Evolutionary conservation across 352 stramenopile species (phyloP).

Genomic region (Globisporangium splendens): DNA sequence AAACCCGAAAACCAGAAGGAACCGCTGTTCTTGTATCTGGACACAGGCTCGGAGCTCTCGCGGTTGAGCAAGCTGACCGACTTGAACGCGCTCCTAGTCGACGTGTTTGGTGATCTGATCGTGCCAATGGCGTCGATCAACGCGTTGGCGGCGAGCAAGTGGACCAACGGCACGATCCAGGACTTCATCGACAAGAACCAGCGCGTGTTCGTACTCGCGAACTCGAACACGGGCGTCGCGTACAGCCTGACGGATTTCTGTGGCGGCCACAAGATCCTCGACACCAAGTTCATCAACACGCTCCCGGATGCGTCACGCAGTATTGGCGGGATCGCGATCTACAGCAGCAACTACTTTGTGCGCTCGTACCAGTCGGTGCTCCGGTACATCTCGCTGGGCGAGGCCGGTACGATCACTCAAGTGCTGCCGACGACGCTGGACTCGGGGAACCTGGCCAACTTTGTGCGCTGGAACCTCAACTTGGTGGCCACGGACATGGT

Average conservation of each 20-base stretch:
- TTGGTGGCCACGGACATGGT: slow-evolving; percentile 54
- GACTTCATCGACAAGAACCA: slow-evolving; percentile 44
- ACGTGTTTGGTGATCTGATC: slow-evolving; percentile 43
- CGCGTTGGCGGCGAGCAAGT: slow-evolving; percentile 23
- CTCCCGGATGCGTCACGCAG: slow-evolving; percentile 42
- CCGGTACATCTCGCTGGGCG: slow-evolving; percentile 49
- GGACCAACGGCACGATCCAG: slow-evolving; percentile 40
- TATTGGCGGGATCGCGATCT: slow-evolving; percentile 25
- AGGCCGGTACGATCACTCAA: slow-evolving; percentile 19
- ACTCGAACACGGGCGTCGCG: slow-evolving; percentile 39
- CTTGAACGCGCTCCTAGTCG: slow-evolving; percentile 40
- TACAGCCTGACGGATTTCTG: slow-evolving; percentile 52
- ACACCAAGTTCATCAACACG: slow-evolving; percentile 24
- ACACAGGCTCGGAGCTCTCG: slow-evolving; percentile 45
- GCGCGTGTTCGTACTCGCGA: slow-evolving; percentile 47
- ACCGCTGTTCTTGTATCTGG: slow-evolving; percentile 54
- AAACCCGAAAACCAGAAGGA: slow-evolving; percentile 31
- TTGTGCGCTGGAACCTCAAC: slow-evolving; percentile 51
- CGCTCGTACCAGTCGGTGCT: slow-evolving; percentile 46
- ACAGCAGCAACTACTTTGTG: slow-evolving; percentile 19
- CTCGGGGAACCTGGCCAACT: slow-evolving; percentile 32
- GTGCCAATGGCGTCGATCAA: slow-evolving; percentile 35
- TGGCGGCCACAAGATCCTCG: slow-evolving; percentile 37
- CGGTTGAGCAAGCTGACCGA: slow-evolving; percentile 37
- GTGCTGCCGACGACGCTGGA: slow-evolving; percentile 28